Conservation (phyloP, 2,329 filamentous ascomycete species). For the Aspergillus pseudotamarii region DNA sequence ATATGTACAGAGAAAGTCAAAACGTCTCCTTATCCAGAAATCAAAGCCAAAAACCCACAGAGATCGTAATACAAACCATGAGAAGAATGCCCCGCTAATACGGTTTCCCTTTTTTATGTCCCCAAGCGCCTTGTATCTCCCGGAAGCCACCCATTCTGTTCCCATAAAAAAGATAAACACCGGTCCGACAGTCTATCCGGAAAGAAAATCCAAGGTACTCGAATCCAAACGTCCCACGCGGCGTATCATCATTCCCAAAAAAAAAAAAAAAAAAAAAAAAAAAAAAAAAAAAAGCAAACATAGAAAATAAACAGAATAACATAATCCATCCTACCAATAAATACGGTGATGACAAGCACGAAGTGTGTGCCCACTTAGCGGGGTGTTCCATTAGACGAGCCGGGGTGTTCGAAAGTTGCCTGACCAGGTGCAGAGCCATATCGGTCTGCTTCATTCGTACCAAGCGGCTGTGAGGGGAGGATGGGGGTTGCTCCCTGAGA, state of each 20-base stretch:
- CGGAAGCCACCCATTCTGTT: constrained; percentile 26
- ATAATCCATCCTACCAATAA: neutral
- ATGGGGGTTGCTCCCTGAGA: constrained; percentile 37
- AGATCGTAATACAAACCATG: constrained; percentile 20
- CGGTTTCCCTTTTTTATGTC: constrained; percentile 29
- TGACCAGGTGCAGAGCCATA: constrained; percentile 32
- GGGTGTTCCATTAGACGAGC: constrained; percentile 36
- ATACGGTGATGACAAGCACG: neutral
- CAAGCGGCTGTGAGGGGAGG: constrained; percentile 38
- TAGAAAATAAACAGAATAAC: constrained; percentile 8
- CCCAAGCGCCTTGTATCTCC: constrained; percentile 32
- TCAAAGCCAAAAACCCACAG: constrained; percentile 15
- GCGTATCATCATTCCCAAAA: constrained; percentile 13
- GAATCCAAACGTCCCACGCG: constrained; percentile 13
- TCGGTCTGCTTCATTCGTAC: constrained; percentile 34
- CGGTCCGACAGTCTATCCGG: constrained; percentile 37
- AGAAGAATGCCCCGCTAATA: constrained; percentile 27
- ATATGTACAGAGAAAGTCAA: constrained; percentile 35
- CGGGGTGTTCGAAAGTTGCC: constrained; percentile 33
- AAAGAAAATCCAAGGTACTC: constrained; percentile 20
- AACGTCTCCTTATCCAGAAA: constrained; percentile 13
- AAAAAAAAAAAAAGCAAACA: constrained; percentile 4
- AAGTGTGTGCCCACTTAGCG: constrained; percentile 25
- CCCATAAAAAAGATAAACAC: constrained; percentile 30
- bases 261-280: neutral